phyloP scores from a whole-genome alignment of 2,329 filamentous ascomycete species.

The Zymoseptoria tritici region DNA sequence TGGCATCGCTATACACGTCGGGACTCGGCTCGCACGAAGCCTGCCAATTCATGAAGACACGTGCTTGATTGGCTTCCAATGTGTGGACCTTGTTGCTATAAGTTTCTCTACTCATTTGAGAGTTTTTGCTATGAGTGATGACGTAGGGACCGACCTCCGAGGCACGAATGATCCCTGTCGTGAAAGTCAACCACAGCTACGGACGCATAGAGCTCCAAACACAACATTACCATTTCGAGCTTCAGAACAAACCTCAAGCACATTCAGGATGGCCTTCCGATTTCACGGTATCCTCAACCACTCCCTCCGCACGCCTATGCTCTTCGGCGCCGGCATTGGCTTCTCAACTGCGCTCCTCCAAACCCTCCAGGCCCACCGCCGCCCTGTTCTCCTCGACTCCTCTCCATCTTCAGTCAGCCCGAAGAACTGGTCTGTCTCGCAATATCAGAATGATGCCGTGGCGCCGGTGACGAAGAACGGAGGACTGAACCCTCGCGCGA shows the following conservation, averaged over 20 bases:
- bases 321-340: constrained; percentile 23
- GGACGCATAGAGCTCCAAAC: neutral
- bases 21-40: too few species aligned
- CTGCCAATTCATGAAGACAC: too few species aligned
- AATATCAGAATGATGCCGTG: constrained; percentile 34
- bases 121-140: neutral
- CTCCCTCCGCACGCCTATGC: constrained; percentile 28
- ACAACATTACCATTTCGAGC: neutral
- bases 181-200: neutral
- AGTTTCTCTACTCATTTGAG: too few species aligned
- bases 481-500: constrained; percentile 33
- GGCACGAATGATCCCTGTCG: neutral
- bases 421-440: constrained; percentile 34
- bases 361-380: constrained; percentile 21
- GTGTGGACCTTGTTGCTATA: too few species aligned
- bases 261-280: neutral
- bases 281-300: constrained; percentile 31
- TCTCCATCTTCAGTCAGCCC: constrained; percentile 22
- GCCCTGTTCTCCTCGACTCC: constrained; percentile 32
- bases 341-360: constrained; percentile 21
- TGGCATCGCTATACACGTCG: too few species aligned
- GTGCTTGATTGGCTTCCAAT: too few species aligned
- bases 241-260: neutral
- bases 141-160: neutral
- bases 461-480: constrained; percentile 33